Evolutionary conservation across 441 rosid species (phyloP), one percentile per base, ranked within the genome.

Genomic region (Adansonia gregorii): DNA sequence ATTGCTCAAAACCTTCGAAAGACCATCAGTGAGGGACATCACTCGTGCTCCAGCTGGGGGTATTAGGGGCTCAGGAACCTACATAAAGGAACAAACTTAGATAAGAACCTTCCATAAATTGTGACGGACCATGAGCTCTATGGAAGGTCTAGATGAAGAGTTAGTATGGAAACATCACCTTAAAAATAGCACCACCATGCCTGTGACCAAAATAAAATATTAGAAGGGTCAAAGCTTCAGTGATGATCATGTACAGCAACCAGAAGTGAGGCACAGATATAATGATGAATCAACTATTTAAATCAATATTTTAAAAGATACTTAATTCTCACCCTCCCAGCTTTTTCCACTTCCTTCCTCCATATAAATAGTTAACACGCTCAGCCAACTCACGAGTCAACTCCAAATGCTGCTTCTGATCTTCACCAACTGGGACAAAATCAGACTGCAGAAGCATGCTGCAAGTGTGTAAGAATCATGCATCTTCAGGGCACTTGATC

Each of bases 291-390:
- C 60, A 46, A 74, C 24, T 64, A 19, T 12, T 64, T 22, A 15
- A 74, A 46, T 70, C 41, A 51, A 14, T 51, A 48, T 24, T 41
- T 11, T 10, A 24, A 45, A 74, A 31, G 17, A 68, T 68, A 14
- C 19, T 41, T 14, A 24, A 11, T 77, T 66, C 85, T 80, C 83
- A 95, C 97, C 95, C 98, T 83, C 98, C 98, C 83, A 95, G 87
- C 79, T 94, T 95, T 84, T 95, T 95, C 98, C 97, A 94, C 86
- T 94, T 95, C 86, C 94, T 90, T 83, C 97, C 97, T 80, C 99
- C 99, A 83, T 92, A 95, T 78, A 92, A 81, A 75, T 82, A 76
- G 83, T 95, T 95, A 74, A 93, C 81, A 63, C 97, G 93, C 79
- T 90, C 95, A 51, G 97, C 98, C 77, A 93, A 70, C 76, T 95